A percentile compares a stretch with the other conserved stretches of the same genome.
phyloP scores from a whole-genome alignment of 306 rosid species.

The Castanospermum australe region DNA sequence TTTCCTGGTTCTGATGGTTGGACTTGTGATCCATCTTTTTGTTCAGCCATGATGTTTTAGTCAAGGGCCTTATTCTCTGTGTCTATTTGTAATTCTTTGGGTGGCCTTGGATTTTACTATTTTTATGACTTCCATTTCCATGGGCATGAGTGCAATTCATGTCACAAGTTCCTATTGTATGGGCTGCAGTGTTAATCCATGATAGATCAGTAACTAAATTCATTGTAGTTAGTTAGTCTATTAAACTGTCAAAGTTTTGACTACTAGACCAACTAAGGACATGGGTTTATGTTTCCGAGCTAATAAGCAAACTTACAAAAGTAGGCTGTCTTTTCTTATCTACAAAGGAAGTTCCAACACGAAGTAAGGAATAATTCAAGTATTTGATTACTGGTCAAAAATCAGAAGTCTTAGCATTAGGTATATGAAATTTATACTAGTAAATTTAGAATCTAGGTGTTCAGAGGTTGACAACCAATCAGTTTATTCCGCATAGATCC shows the following conservation, averaged over 20 bases:
- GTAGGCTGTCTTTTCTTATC: not conserved
- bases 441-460: not conserved
- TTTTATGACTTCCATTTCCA: not conserved
- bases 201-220: not conserved
- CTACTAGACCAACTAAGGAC: not conserved
- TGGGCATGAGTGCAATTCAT: not conserved
- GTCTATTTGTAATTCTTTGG: not conserved
- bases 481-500: not conserved
- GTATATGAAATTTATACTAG: not conserved
- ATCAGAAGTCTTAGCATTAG: not conserved
- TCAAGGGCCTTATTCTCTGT: not conserved
- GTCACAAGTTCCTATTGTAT: not conserved
- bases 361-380: not conserved
- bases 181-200: not conserved
- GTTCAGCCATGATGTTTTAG: not conserved
- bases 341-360: not conserved
- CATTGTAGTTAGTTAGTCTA: not conserved
- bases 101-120: not conserved
- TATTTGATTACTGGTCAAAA: not conserved
- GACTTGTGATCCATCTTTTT: not conserved
- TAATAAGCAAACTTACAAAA: not conserved
- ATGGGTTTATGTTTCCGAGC: not conserved
- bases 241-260: not conserved
- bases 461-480: not conserved
- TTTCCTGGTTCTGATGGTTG: conserved; percentile 4